Base-by-base conservation (phyloP, 2,329 filamentous ascomycete species). In the Thielaviopsis musarum region DNA sequence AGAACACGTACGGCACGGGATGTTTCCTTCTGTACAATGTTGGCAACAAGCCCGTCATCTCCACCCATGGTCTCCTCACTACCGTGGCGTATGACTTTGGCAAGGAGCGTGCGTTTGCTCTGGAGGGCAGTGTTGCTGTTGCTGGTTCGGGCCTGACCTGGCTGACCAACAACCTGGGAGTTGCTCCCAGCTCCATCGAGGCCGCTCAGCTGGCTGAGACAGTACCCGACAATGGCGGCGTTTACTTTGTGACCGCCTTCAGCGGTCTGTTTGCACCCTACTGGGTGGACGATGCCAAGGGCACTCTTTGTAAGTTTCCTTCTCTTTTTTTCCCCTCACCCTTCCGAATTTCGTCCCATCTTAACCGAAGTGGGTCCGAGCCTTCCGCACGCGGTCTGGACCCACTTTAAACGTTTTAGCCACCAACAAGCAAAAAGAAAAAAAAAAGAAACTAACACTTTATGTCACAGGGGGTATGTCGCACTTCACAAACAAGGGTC, bases 201-300 rank as follows among this genome's bases (percentile, higher is more conserved):
- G 75, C 81, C 59, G 77, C 73, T 22, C 70, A 73, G 57, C 70
- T 82, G 34, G 79, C 78, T 30, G 71, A 73, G 65, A 75, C 73
- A 0, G 78, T 82, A 7, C 65, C 73, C 2, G 85, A 95, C 69
- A 94, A 86, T 62, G 90, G 89, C 59, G 90, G 90, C 7, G 85
- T 90, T 59, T 81, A 91, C 19, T 84, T 95, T 66, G 90, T 95
- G 62, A 95, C 90, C 2, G 90, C 90, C 1, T 95, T 95, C 69
- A 90, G 85, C 70, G 90, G 90, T 58, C 78, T 95, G 2, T 95
- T 95, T 69, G 90, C 90, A 0, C 90, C 90, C 0, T 95, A 95
- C 71, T 95, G 90, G 90, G 91, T 95, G 63, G 89, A 95, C 68
- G 88, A 94, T 71, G 89, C 89, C 21, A 86, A 90, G 69, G 90